phyloP scores from a whole-genome alignment of 331 rosid species.

The Rhamnella rubrinervis region DNA sequence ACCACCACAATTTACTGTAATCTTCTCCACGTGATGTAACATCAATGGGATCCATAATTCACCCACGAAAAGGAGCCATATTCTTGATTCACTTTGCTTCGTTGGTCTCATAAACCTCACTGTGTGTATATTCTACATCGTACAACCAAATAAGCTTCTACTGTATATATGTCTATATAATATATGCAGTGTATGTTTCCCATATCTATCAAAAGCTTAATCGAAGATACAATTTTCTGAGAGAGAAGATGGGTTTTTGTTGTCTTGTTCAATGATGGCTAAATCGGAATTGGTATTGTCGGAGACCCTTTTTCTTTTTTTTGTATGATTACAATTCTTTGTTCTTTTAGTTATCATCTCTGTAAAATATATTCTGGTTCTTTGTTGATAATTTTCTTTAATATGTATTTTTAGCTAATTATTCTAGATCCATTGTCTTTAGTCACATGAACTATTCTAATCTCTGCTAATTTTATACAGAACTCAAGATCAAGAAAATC shows the following conservation, averaged over 20 bases:
- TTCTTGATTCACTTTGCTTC: not conserved
- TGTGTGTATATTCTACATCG: no score
- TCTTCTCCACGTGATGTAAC: slow-evolving; percentile 35
- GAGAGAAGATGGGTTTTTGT: slow-evolving; percentile 19
- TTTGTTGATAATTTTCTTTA: slow-evolving; percentile 29
- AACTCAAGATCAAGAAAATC: no score
- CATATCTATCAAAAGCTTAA: not conserved
- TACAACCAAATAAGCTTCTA: no score
- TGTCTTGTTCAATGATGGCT: slow-evolving; percentile 4
- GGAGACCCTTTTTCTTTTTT: not conserved
- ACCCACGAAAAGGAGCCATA: slow-evolving; percentile 11
- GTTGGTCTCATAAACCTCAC: no score
- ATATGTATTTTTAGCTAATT: slow-evolving; percentile 16
- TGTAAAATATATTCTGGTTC: slow-evolving; percentile 21
- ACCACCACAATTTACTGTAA: slow-evolving; percentile 12
- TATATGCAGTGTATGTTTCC: not conserved
- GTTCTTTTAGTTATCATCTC: not conserved
- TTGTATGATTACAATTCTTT: not conserved
- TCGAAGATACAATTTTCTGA: not conserved
- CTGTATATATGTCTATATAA: not conserved
- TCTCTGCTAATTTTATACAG: not conserved
- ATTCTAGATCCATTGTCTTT: slow-evolving; percentile 5
- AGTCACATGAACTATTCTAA: slow-evolving; percentile 8
- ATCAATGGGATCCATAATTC: slow-evolving; percentile 2
- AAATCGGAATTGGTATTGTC: not conserved